Conservation (phyloP, 768 basidiomycete species). For the Podaxis carcinomalis region DNA sequence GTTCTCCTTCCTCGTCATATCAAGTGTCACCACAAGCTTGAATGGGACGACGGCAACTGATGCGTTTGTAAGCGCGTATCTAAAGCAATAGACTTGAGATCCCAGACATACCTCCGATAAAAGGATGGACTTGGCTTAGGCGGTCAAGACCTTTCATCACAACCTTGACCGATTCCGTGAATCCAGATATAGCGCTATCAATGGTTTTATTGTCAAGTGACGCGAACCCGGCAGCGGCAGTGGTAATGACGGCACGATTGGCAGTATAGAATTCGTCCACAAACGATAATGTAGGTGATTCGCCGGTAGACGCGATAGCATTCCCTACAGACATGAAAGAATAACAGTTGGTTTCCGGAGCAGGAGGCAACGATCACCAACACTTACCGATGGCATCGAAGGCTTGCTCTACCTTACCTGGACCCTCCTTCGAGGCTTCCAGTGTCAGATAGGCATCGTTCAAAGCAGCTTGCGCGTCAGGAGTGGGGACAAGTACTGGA, state of each 20-base stretch:
- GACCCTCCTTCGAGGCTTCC: background rate
- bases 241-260: conserved; percentile 8
- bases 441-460: background rate
- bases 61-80: background rate
- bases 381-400: background rate
- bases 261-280: conserved; percentile 21
- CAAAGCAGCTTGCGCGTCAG: background rate
- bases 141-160: conserved; percentile 28
- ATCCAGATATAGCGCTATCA: conserved; percentile 24
- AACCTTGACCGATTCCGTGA: conserved; percentile 23
- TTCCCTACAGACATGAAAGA: background rate
- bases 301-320: background rate
- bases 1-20: conserved; percentile 46
- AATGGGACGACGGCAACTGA: conserved; percentile 47
- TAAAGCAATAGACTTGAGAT: background rate
- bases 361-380: background rate
- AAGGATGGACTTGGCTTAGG: conserved; percentile 31
- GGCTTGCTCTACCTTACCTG: conserved; percentile 3
- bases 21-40: conserved; percentile 42
- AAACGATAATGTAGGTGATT: background rate
- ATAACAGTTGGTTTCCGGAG: too few species aligned
- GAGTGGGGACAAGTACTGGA: background rate
- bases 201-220: conserved; percentile 14
- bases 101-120: conserved; percentile 27
- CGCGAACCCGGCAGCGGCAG: conserved; percentile 11